Evolutionary conservation across 2,329 filamentous ascomycete genomes (phyloP), one percentile per base, ranked within the genome.

Genomic region (Cytospora leucostoma): DNA sequence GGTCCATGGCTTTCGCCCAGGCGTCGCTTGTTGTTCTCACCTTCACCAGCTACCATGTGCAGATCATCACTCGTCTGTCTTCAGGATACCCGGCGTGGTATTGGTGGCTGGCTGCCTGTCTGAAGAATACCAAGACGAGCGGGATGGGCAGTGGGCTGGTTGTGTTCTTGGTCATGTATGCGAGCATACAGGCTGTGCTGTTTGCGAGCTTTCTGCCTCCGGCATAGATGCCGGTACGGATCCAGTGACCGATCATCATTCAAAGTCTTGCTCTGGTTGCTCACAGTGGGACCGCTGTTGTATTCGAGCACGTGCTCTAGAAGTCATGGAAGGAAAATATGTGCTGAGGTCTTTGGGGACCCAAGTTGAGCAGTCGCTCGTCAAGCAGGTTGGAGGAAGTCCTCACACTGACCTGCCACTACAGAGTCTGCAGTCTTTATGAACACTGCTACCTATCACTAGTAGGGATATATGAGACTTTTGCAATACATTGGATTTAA

Each of bases 1-100:
- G 75, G 34, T 83, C 84, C 27, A 79, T 97, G 65, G 92, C 92
- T 1, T 76, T 88, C 4, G 84, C 86, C 4, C 94, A 99, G 74
- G 75, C 90, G 1, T 63, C 93, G 4, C 80, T 99, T 19, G 88
- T 89, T 1, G 65, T 85, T 2, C 75, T 94, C 64, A 91, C 92
- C 21, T 75, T 93, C 21, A 92, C 88, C 13, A 92, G 80, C 67
- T 96, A 96, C 72, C 95, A 99, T 73, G 90, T 97, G 33, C 95
- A 99, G 76, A 96, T 99, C 69, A 89, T 98, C 70, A 96, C 90
- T 52, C 86, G 95, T 32, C 83, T 99, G 17, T 89, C 92, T 1
- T 97, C 93, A 0, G 94, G 88, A 0, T 97, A 94, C 74, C 91
- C 93, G 1, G 76, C 95, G 19, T 97, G 93, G 92, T 95, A 97